Base-by-base conservation (phyloP, 768 basidiomycete species). In the Boletus rubescentipes region DNA sequence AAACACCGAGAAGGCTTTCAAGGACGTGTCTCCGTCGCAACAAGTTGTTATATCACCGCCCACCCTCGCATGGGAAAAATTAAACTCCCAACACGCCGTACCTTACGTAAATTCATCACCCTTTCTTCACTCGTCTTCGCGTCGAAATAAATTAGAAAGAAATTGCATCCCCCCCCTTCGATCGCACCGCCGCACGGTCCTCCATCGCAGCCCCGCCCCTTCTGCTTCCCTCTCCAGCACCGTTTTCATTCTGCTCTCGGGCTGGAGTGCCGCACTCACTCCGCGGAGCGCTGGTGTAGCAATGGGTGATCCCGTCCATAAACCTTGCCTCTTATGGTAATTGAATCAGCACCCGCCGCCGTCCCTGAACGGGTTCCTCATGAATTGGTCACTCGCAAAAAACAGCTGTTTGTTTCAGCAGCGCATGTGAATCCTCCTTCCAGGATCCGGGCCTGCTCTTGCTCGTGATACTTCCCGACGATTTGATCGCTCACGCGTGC, bases 61-160 rank as follows among this genome's bases (percentile, higher is more conserved):
- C 37, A n/a, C 18, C 23, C 51, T 48, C 52, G 32, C 63, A 63
- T 69, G 68, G 66, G 68, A 69, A 71, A 69, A 71, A 51, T 44
- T 44, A 2, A 46, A 44, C 46, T 32, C 49, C 16, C 34, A 46
- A 42, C 52, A 54, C 46, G 48, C 57, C 54, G 50, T 21, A 8
- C 38, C 9, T 65, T 67, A 65, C 59, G 65, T 65, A 55, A 65
- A 35, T 12, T 0, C 32, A 18, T 47, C 21, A 20, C 31, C 23
- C n/a, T n/a, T n/a, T n/a, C n/a, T n/a, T n/a, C 16, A 12, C 26
- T 9, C 53, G 35, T n/a, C 59, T 55, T 58, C 54, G 37, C 54
- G 50, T 61, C 51, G 48, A 58, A 57, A 42, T 49, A 45, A 47
- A 38, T 31, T 36, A 38, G 37, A 51, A 41, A 34, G n/a, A 18